Base-by-base conservation (phyloP, 2,329 filamentous ascomycete genomes). In the Venturia pyrina region DNA sequence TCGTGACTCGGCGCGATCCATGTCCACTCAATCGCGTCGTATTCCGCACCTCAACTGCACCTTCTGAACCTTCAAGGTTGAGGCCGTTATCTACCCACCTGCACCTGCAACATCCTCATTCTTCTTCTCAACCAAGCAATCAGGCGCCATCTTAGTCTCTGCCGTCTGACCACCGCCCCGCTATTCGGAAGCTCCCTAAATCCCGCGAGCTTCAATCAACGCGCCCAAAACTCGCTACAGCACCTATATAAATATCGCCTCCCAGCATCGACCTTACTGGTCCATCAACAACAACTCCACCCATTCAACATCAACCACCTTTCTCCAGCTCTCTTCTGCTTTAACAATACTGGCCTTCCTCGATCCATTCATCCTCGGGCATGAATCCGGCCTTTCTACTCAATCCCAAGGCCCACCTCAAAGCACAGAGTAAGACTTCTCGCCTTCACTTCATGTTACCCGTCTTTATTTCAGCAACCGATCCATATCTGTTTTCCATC, bases 351-450 rank as follows among this genome's bases (percentile, higher is more conserved):
- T 32, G 13, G 28, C 7, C 53, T n/a, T 37, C 17, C 53, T 37
- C 53, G 1, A 59, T 37, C 53, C 53, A 8, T n/a, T 17, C 53
- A 10, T 19, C 5, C 53, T 59, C 53, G 32, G 53, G 53, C 53
- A 75, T 76, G 74, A 73, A 75, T 70, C 72, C 73, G 11, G 72
- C 71, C 2, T 72, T 72, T 62, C 69, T 77, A 17, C 70, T 78
- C 7, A 74, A 78, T 66, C 76, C 75, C 7, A 76, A 75, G 66
- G 75, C 72, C 3, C 75, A 71, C 64, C 72, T 71, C 2, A 77
- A 77, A 59, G 53, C 28, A 37, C 28, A 59, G 53, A 62, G 71
- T 74, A 61, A 71, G 67, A 68, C 65, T 32, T 63, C 50, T 15
- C n/a, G n/a, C 32, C 24, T 40, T 32, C 13, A 19, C 32, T 53